Evolutionary conservation across 1,284 basidiomycete species (phyloP), one percentile per base, ranked within the genome.

Genomic region (Malassezia arunalokei): DNA sequence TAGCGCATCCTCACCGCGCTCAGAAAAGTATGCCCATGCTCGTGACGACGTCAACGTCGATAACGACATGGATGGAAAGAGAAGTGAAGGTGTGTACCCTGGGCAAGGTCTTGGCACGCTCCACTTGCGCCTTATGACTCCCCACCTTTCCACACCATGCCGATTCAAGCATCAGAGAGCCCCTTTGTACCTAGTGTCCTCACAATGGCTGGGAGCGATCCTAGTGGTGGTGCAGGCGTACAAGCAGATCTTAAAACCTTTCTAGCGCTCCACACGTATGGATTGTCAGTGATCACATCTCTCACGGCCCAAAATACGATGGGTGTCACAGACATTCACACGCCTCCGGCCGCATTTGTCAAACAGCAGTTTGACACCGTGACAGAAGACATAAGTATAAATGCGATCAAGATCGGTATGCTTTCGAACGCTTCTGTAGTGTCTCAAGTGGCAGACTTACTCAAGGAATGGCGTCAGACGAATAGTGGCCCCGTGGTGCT

Each of bases 351-450:
- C 49, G 59, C 58, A 11, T 68, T 74, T 51, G 64, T 75, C 12
- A 33, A 48, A 5, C 39, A 63, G 14, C 76, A 95, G 84, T 78
- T 95, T 39, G 71, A 74, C 17, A 81, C 82, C 0, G 79, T 95
- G 4, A 71, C 87, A n/a, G 77, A 78, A 7, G 91, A 95, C 66
- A 80, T 88, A 29, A 75, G 81, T 1, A 77, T 89, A 12, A 76
- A 78, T 40, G 85, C 83, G 0, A 81, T 94, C 68, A 96, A 96
- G 75, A 87, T 87, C 0, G 91, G 91, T 12, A 94, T 94, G 89
- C 78, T 79, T n/a, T 79, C 80, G 32, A 73, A 73, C 39, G 64
- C 73, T 2, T 59, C 61, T 8, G 75, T 75, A 32, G 77, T 79
- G 45, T 30, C 45, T 0, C 64, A 73, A 5, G 57, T 79, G n/a